These are phyloP conservation scores for Aureobasidium musti DNA, from an alignment of 2,329 filamentous ascomycete genomes.

Conservation along the genomic window DNA sequence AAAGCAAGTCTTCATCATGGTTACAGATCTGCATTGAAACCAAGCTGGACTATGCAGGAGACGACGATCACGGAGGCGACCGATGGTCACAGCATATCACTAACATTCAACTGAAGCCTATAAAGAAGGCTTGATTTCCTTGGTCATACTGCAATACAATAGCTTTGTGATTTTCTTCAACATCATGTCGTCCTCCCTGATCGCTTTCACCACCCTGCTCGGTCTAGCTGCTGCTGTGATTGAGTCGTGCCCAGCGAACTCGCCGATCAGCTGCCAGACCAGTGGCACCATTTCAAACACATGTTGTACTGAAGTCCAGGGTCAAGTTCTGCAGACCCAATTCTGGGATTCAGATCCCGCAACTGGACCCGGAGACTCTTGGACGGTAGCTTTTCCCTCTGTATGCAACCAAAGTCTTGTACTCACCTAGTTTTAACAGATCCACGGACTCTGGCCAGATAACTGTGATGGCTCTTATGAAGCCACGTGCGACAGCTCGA, in stretches of 20 bases:
- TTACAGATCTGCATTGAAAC: constrained; percentile 1
- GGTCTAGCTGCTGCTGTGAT: neutral
- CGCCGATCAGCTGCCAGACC: constrained; percentile 29
- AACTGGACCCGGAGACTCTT: constrained; percentile 32
- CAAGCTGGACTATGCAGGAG: constrained; percentile 10
- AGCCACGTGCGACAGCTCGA: constrained; percentile 31
- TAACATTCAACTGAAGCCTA: neutral
- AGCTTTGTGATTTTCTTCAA: neutral
- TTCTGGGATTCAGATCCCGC: constrained; percentile 37
- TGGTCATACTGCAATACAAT: neutral
- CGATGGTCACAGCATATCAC: constrained; percentile 5
- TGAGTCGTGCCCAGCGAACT: neutral
- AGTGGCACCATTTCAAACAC: constrained; percentile 53
- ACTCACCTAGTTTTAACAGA: neutral
- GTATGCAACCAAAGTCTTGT: too few relatives aligned
- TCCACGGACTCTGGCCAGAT: constrained; percentile 36
- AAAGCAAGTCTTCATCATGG: constrained; percentile 5
- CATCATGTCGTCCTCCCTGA: constrained; percentile 5
- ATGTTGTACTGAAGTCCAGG: constrained; percentile 71
- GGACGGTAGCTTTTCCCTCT: too few relatives aligned
- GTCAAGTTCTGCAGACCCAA: constrained; percentile 41
- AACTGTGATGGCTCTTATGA: constrained; percentile 35
- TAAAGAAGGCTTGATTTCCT: constrained; percentile 24
- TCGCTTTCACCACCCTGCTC: constrained; percentile 5
- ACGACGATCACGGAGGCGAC: constrained; percentile 10